Evolutionary conservation across 805 yeast species (phyloP).

Genomic region (Teunomyces stri): DNA sequence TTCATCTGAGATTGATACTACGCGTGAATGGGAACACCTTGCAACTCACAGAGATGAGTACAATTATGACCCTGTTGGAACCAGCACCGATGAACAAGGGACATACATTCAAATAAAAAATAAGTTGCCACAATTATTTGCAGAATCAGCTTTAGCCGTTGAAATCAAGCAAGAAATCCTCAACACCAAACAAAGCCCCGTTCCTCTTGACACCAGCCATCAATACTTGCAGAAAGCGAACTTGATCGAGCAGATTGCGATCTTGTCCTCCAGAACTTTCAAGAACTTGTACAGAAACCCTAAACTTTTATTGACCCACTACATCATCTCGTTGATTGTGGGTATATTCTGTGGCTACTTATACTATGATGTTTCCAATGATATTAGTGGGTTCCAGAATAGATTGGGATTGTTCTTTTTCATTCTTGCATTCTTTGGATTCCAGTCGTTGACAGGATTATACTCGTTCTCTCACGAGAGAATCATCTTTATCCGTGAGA

Average conservation of each 20-base stretch:
- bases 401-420: conserved; percentile 92
- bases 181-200: conserved; percentile 21
- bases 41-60: conserved; percentile 79
- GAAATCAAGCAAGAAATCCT: conserved; percentile 41
- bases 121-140: conserved; percentile 33
- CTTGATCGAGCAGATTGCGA: conserved; percentile 61
- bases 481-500: conserved; percentile 83
- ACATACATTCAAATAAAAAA: conserved; percentile 15
- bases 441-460: conserved; percentile 86
- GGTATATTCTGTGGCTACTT: conserved; percentile 84
- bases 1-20: conserved; percentile 49
- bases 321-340: conserved; percentile 68
- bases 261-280: conserved; percentile 82
- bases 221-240: conserved; percentile 51
- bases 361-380: conserved; percentile 79
- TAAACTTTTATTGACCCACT: conserved; percentile 79
- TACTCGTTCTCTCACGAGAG: conserved; percentile 88
- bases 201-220: conserved; percentile 23
- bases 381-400: conserved; percentile 95
- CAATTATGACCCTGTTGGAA: conserved; percentile 24
- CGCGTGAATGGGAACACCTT: conserved; percentile 83
- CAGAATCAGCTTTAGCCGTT: conserved; percentile 40
- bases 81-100: conserved; percentile 16
- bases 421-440: conserved; percentile 86
- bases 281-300: conserved; percentile 93